These are phyloP conservation scores for Citrullus amarus DNA, from an alignment of 306 rosid species.

Conservation along the genomic window DNA sequence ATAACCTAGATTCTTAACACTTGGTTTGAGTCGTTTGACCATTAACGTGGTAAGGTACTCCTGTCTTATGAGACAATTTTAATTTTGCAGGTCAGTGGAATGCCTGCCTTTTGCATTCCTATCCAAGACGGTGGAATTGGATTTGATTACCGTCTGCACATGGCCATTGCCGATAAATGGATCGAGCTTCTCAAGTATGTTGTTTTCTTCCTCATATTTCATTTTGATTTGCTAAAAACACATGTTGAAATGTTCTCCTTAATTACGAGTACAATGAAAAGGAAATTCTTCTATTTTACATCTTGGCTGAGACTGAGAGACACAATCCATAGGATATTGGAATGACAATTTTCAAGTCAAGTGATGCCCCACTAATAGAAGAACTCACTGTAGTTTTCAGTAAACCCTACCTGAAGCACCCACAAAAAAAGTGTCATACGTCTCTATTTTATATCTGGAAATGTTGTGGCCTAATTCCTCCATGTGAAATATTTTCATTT, in stretches of 20 bases:
- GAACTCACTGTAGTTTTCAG: no score
- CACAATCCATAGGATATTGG: not conserved
- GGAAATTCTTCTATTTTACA: not conserved
- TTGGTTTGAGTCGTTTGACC: not conserved
- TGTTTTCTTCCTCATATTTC: conserved; percentile 1
- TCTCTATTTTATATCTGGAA: not conserved
- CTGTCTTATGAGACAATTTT: conserved; percentile 1
- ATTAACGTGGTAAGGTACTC: not conserved
- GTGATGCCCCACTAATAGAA: not conserved
- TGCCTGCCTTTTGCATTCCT: conserved; percentile 88
- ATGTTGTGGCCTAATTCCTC: not conserved
- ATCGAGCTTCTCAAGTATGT: conserved; percentile 83
- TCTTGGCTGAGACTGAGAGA: not conserved
- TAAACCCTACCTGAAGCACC: no score
- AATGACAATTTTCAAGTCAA: not conserved
- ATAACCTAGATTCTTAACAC: not conserved
- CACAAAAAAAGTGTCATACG: no score
- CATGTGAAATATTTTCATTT: not conserved
- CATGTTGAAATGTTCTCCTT: not conserved
- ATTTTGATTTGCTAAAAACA: not conserved
- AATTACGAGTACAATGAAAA: not conserved
- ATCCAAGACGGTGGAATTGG: conserved; percentile 87
- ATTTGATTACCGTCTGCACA: conserved; percentile 89
- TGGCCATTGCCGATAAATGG: conserved; percentile 99
- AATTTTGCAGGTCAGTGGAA: conserved; percentile 85